Percentiles rank a stretch among this genome's conserved stretches.
Evolutionary conservation across 176 grass and related monocot species (phyloP).

Genomic region (Cenchrus purpureus): DNA sequence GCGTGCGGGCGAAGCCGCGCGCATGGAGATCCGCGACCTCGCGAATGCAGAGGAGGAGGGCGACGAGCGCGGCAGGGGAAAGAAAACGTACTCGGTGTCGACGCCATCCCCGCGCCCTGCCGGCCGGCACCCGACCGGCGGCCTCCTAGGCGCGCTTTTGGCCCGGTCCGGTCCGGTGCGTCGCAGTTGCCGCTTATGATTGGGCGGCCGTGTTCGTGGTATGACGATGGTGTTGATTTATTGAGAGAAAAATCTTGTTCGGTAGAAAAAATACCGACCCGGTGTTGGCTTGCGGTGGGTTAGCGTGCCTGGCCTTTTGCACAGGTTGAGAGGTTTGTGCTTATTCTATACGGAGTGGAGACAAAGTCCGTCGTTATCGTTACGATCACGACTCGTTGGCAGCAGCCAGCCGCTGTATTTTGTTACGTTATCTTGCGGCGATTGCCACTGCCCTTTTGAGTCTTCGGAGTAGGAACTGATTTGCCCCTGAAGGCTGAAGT

Average conservation of each 20-base stretch:
- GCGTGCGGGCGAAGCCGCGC: constrained; percentile 40
- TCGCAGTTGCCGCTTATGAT: neutral
- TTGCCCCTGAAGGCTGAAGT: neutral
- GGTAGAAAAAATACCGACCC: no score
- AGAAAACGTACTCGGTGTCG: neutral
- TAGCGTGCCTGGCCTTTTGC: constrained; percentile 15
- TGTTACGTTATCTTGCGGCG: neutral
- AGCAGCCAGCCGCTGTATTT: neutral
- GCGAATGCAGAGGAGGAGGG: neutral
- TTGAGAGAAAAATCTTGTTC: no score
- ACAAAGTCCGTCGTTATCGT: neutral
- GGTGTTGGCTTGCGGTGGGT: constrained; percentile 9
- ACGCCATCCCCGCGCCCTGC: neutral
- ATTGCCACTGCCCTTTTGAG: no score
- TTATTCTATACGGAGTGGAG: constrained; percentile 1
- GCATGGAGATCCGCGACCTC: constrained; percentile 44
- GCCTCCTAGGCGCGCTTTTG: constrained; percentile 9
- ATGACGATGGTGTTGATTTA: no score
- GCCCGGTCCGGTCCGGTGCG: neutral
- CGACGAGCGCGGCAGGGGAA: neutral
- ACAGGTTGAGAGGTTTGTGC: neutral
- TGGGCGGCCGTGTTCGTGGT: no score
- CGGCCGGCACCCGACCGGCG: neutral
- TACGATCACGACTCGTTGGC: constrained; percentile 7
- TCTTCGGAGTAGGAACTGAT: neutral